Conservation (phyloP, 179 eudicot genomes). For the Dionaea muscipula region DNA sequence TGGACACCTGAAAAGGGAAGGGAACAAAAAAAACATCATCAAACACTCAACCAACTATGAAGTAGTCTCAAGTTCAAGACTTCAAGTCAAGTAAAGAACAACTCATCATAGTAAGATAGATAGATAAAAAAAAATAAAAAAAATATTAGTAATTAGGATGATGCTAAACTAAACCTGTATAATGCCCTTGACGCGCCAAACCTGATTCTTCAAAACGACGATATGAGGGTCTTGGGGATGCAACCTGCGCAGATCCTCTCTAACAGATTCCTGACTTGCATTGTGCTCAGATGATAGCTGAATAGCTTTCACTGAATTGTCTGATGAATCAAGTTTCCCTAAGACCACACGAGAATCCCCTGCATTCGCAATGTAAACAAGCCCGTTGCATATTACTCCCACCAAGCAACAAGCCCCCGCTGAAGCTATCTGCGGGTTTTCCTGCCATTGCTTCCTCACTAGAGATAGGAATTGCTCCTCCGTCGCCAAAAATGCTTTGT, state of each 20-base stretch:
- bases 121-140: no score
- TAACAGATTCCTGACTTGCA: conserved; percentile 25
- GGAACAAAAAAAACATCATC: not conserved
- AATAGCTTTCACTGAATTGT: conserved; percentile 20
- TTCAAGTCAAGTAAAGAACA: no score
- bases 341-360: conserved; percentile 37
- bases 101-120: no score
- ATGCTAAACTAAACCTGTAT: conserved; percentile 20
- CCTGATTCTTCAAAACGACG: conserved; percentile 30
- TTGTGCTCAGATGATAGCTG: conserved; percentile 38
- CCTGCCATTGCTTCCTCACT: conserved; percentile 25
- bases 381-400: conserved; percentile 24
- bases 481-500: conserved; percentile 27
- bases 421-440: conserved; percentile 35
- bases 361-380: conserved; percentile 29
- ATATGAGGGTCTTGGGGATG: conserved; percentile 40
- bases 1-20: conserved; percentile 35
- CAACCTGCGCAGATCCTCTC: conserved; percentile 25
- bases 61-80: no score
- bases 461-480: conserved; percentile 30
- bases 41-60: no score
- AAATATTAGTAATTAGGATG: no score
- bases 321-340: conserved; percentile 18
- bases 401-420: conserved; percentile 34
- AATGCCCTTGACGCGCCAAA: conserved; percentile 37